Conservation (phyloP, 306 rosid genomes). For the Lagenaria siceraria region DNA sequence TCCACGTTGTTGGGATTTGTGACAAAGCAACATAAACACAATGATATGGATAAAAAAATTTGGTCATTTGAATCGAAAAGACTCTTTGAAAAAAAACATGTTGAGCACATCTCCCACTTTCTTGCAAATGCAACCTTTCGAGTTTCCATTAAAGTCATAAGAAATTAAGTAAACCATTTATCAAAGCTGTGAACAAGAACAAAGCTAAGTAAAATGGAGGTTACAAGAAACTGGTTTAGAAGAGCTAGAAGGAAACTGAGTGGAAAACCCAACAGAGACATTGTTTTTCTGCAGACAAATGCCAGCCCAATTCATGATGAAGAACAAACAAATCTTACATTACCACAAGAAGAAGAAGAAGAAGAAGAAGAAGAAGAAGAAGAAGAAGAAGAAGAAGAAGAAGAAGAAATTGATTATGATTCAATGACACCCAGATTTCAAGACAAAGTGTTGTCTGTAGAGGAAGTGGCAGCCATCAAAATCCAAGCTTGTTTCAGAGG, state of each 20-base stretch:
- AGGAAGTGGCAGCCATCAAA: constrained; percentile 48
- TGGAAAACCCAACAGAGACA: constrained; percentile 24
- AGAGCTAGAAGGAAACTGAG: constrained; percentile 25
- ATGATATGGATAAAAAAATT: neutral
- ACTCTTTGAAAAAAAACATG: neutral
- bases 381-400: constrained; percentile 13
- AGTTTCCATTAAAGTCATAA: neutral
- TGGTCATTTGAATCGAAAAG: neutral
- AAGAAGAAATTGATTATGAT: neutral
- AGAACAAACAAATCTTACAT: constrained; percentile 4
- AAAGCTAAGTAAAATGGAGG: constrained; percentile 19
- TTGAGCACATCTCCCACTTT: neutral
- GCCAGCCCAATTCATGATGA: constrained; percentile 6
- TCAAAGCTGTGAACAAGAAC: neutral
- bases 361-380: constrained; percentile 11
- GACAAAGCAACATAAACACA: neutral
- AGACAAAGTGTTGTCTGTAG: neutral
- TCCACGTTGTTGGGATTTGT: neutral
- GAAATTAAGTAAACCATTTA: neutral
- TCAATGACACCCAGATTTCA: neutral
- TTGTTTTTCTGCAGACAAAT: constrained; percentile 18
- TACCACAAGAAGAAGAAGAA: constrained; percentile 10
- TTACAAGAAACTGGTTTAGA: constrained; percentile 35
- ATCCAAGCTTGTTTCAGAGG: constrained; percentile 79
- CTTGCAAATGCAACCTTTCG: neutral